These are phyloP conservation scores for Letharia lupina DNA, from an alignment of 495 filamentous ascomycete genomes.

Conservation along the genomic window DNA sequence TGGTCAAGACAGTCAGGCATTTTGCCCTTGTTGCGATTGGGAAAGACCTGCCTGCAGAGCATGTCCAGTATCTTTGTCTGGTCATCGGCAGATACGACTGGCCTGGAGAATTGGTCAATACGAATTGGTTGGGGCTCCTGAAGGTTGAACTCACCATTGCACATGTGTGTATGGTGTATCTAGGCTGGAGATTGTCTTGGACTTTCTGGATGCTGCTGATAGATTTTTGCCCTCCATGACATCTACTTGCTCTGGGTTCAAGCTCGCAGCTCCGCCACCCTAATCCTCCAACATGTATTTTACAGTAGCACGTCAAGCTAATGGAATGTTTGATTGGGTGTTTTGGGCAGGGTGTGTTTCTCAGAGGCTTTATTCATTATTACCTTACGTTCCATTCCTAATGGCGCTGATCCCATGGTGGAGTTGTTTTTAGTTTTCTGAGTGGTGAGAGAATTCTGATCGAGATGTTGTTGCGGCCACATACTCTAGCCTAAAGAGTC, in stretches of 20 bases:
- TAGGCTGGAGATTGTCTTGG: slow-evolving; percentile 31
- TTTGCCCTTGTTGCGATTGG: not conserved
- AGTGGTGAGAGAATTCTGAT: not conserved
- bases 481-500: not conserved
- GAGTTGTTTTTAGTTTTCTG: too few species aligned
- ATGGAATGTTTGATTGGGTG: not conserved
- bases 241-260: not conserved
- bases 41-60: slow-evolving; percentile 27
- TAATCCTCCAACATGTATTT: not conserved
- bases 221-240: not conserved
- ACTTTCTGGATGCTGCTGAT: slow-evolving; percentile 9
- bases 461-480: not conserved
- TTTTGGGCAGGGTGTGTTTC: not conserved
- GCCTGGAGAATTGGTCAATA: slow-evolving; percentile 21
- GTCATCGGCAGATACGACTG: slow-evolving; percentile 19
- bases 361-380: too few species aligned
- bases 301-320: too few species aligned
- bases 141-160: slow-evolving; percentile 24
- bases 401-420: too few species aligned
- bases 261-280: not conserved
- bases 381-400: too few species aligned
- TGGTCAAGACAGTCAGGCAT: not conserved
- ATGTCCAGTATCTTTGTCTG: slow-evolving; percentile 28
- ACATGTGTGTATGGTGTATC: slow-evolving; percentile 30
- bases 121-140: not conserved